Conservation (phyloP, 805 yeast species). For the Kodamaea laetipori region DNA sequence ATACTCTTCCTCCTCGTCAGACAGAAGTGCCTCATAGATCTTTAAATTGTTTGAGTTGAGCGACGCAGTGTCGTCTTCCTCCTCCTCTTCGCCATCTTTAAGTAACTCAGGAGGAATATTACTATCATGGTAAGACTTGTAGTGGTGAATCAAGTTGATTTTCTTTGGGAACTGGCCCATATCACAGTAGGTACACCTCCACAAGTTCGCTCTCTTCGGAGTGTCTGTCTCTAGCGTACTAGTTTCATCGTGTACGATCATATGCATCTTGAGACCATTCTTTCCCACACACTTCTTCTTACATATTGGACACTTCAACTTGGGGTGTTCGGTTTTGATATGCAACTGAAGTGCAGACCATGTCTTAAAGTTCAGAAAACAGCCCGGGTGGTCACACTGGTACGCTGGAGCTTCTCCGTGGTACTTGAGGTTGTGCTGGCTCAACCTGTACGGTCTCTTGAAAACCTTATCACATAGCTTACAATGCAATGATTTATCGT, state of each 20-base stretch:
- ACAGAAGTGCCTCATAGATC: slow-evolving; percentile 11
- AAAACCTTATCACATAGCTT: slow-evolving; percentile 64
- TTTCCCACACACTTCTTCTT: slow-evolving; percentile 73
- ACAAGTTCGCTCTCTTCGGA: slow-evolving; percentile 49
- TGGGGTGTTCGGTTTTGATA: slow-evolving; percentile 71
- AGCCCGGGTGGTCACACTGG: slow-evolving; percentile 64
- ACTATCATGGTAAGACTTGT: slow-evolving; percentile 48
- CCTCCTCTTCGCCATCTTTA: slow-evolving; percentile 16
- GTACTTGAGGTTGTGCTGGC: slow-evolving; percentile 63
- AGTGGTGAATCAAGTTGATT: slow-evolving; percentile 58
- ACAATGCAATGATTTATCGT: slow-evolving; percentile 58
- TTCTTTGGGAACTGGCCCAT: slow-evolving; percentile 54
- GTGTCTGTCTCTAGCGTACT: background rate
- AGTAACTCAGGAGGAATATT: slow-evolving; percentile 35
- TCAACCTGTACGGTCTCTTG: slow-evolving; percentile 63
- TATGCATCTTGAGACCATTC: slow-evolving; percentile 69
- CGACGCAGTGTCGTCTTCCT: slow-evolving; percentile 8
- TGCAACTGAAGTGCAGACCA: slow-evolving; percentile 78
- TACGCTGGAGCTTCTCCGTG: slow-evolving; percentile 61
- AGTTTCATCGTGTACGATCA: slow-evolving; percentile 61
- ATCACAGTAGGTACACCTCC: slow-evolving; percentile 66
- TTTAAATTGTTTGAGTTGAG: slow-evolving; percentile 11
- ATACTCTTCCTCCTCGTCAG: slow-evolving; percentile 14
- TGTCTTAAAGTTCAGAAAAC: slow-evolving; percentile 60
- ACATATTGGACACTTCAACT: slow-evolving; percentile 63